These are phyloP conservation scores for Madurella fahalii DNA, from an alignment of 2,329 filamentous ascomycete genomes.

Conservation along the genomic window DNA sequence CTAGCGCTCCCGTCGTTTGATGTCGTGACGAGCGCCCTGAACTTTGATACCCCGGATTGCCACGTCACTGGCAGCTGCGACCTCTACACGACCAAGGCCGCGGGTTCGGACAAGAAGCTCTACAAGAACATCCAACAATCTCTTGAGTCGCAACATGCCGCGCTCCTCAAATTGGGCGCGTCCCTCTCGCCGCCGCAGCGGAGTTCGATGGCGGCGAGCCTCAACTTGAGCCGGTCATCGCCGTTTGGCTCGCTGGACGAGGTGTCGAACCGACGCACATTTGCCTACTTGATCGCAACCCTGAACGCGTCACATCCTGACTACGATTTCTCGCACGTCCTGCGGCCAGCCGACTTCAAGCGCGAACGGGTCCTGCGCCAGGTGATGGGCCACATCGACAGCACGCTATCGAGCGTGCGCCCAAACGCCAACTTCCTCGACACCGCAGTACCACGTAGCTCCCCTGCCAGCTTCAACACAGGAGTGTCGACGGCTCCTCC, in stretches of 20 bases:
- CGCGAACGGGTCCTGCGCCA: slow-evolving; percentile 73
- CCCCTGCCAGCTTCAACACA: slow-evolving; percentile 33
- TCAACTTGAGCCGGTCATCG: slow-evolving; percentile 80
- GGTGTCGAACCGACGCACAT: slow-evolving; percentile 82
- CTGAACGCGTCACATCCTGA: slow-evolving; percentile 93
- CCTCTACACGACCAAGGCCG: slow-evolving; percentile 94
- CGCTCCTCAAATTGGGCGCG: slow-evolving; percentile 78
- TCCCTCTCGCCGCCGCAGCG: slow-evolving; percentile 81
- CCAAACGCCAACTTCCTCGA: slow-evolving; percentile 51
- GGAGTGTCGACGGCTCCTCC: slow-evolving; percentile 51
- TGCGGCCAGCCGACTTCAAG: slow-evolving; percentile 85
- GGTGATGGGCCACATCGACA: slow-evolving; percentile 85
- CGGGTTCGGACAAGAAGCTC: slow-evolving; percentile 91
- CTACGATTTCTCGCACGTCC: slow-evolving; percentile 93
- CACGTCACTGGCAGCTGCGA: slow-evolving; percentile 92
- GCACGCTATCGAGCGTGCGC: slow-evolving; percentile 79
- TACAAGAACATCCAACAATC: slow-evolving; percentile 94
- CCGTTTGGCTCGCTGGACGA: slow-evolving; percentile 90
- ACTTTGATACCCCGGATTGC: slow-evolving; percentile 91
- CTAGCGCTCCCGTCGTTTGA: slow-evolving; percentile 88
- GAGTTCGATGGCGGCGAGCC: slow-evolving; percentile 59
- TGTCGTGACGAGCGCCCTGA: slow-evolving; percentile 84
- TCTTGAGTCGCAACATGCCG: slow-evolving; percentile 86
- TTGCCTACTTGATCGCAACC: slow-evolving; percentile 93
- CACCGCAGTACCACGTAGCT: slow-evolving; percentile 39